These are phyloP conservation scores for Pseudohalonectria lignicola DNA, from an alignment of 2,329 filamentous ascomycete species.

Conservation along the genomic window DNA sequence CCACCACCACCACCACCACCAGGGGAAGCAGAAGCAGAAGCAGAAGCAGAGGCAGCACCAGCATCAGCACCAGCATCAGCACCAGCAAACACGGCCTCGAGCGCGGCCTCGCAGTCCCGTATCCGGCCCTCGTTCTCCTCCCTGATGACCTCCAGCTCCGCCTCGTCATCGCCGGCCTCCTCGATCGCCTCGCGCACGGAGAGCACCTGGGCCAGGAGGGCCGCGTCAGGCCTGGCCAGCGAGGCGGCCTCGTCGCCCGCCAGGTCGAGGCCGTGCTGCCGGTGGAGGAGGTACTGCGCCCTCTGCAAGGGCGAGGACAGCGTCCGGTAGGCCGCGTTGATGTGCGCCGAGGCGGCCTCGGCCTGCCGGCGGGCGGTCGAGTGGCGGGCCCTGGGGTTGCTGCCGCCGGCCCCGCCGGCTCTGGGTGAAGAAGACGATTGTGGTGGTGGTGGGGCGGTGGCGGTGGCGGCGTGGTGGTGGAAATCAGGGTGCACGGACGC, in stretches of 20 bases:
- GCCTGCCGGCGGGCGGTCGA: slow-evolving; percentile 33
- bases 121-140: slow-evolving; percentile 60
- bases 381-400: slow-evolving; percentile 1
- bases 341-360: slow-evolving; percentile 66
- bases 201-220: slow-evolving; percentile 67
- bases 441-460: slow-evolving; percentile 1
- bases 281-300: slow-evolving; percentile 74
- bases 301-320: slow-evolving; percentile 66
- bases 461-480: slow-evolving; percentile 22
- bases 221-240: slow-evolving; percentile 47
- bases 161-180: slow-evolving; percentile 51
- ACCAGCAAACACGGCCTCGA: slow-evolving; percentile 52
- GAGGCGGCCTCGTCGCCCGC: slow-evolving; percentile 62
- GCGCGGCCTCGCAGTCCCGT: slow-evolving; percentile 42
- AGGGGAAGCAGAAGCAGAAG: no score
- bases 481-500: slow-evolving; percentile 65
- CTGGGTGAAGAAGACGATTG: not conserved
- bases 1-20: no score
- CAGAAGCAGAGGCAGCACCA: no score
- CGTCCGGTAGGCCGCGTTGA: slow-evolving; percentile 89
- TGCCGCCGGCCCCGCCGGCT: not conserved
- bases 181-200: slow-evolving; percentile 71
- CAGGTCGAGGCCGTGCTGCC: slow-evolving; percentile 64
- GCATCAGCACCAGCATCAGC: no score
- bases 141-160: slow-evolving; percentile 48